Evolutionary conservation across 345 rosid species (phyloP).

Genomic region (Sisymbrium irio): DNA sequence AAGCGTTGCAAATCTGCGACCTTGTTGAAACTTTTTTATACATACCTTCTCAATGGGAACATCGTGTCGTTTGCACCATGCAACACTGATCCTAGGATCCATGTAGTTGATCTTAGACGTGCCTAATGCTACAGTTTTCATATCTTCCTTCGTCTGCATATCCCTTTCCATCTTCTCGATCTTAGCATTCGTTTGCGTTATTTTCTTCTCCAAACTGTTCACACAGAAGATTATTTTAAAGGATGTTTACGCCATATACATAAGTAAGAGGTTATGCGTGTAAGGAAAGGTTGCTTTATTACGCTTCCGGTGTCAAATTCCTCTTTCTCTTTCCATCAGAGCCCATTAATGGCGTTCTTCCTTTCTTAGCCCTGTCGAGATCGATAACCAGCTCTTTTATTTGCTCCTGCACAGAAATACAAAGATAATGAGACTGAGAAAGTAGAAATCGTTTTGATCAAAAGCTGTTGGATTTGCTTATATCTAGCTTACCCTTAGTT

Average conservation of each 20-base stretch:
- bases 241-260: background rate
- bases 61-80: conserved; percentile 97
- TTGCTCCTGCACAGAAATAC: conserved; percentile 27
- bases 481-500: conserved; percentile 42
- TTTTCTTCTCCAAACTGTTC: conserved; percentile 73
- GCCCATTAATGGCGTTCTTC: conserved; percentile 84
- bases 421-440: background rate
- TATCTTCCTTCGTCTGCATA: conserved; percentile 82
- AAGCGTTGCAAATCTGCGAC: conserved; percentile 2
- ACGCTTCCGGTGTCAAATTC: conserved; percentile 85
- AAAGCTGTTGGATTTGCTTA: background rate
- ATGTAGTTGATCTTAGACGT: conserved; percentile 95
- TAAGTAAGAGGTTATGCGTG: background rate
- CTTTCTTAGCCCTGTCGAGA: conserved; percentile 84
- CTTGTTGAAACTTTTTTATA: conserved; percentile 3
- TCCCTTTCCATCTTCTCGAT: conserved; percentile 84
- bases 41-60: conserved; percentile 97
- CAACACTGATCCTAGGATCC: conserved; percentile 93
- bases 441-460: background rate
- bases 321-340: conserved; percentile 89
- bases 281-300: conserved; percentile 28
- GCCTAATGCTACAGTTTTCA: conserved; percentile 90
- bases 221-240: background rate
- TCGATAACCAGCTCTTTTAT: conserved; percentile 66
- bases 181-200: conserved; percentile 51